Base-by-base conservation (phyloP, 2,329 filamentous ascomycete species). In the Falciphora oryzae region DNA sequence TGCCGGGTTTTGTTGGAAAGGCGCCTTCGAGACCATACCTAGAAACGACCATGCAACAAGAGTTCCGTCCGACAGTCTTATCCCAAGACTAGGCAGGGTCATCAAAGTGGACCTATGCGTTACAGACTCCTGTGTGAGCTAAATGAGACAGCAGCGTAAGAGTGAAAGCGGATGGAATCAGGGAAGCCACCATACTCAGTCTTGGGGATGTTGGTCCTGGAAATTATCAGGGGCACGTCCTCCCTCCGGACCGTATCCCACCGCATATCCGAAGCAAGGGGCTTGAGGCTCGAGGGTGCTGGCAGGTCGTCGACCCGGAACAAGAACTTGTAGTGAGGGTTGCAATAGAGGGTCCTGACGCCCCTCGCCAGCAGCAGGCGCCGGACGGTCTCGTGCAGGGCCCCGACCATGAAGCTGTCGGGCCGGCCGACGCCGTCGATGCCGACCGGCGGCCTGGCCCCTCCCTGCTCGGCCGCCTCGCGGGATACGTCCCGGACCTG, bases 21-120 rank as follows among this genome's bases (percentile, higher is more conserved):
- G n/a, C 27, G 14, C 16, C 14, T 44, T 27, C 22, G 3, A 27
- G 27, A 5, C 25, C 29, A 63, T 62, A 79, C 81, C 80, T 5
- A 85, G 71, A 62, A 91, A 89, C 0, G 82, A 83, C 89, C 89
- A 92, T 0, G 87, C 85, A 6, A 91, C 75, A 0, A 83, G 80
- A 1, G 75, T 80, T 1, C 78, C 79, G 25, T 82, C 78, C 1
- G 73, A 70, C 0, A 78, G 71, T 63, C 81, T 80, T 27, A 87
- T 74, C 1, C 79, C 76, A 53, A 79, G 72, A 66, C 78, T 84
- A 2, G 82, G 82, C 57, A 83, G 75, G 28, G 72, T 71, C 65
- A 75, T 69, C 31, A 83, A 72, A 16, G 75, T 82, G 13, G 78
- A 73, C 67, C 70, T 72, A 38, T 1, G 14, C 11, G 29, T 78